Percentiles rank a stretch among this genome's conserved stretches.
Evolutionary conservation across 2,329 filamentous ascomycete genomes (phyloP).

Genomic region (Colletotrichum acutatum): DNA sequence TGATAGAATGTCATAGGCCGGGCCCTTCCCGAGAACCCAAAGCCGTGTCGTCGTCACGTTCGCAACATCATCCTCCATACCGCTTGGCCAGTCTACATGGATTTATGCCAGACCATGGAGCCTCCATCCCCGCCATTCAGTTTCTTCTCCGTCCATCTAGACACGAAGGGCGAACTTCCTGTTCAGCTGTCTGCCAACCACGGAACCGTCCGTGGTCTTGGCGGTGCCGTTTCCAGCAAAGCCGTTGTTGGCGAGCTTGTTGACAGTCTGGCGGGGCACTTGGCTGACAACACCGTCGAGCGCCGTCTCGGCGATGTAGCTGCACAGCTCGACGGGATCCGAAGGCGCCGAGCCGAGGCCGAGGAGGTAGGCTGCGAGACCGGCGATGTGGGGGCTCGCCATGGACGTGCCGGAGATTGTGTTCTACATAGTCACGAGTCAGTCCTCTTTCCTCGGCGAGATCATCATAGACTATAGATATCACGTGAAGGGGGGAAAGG

Average conservation of each 20-base stretch:
- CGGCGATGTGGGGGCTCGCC: constrained; percentile 37
- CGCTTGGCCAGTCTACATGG: neutral
- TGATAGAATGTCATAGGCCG: constrained; percentile 3
- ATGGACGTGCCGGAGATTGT: constrained; percentile 38
- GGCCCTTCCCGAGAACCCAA: constrained; percentile 1
- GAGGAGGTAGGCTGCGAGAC: constrained; percentile 47
- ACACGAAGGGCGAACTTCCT: constrained; percentile 15
- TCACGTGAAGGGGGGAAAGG: constrained; percentile 9
- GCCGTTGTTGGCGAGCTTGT: constrained; percentile 49
- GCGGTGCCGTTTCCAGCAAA: constrained; percentile 27
- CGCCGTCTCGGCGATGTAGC: constrained; percentile 53
- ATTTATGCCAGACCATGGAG: neutral
- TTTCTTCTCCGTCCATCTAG: neutral
- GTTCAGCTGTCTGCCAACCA: constrained; percentile 19
- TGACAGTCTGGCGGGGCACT: constrained; percentile 47
- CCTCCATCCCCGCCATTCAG: too few relatives aligned
- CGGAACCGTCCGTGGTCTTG: constrained; percentile 6
- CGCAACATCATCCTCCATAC: neutral
- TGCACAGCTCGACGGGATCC: constrained; percentile 47
- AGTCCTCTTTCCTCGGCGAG: neutral
- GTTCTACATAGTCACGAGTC: constrained; percentile 4
- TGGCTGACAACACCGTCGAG: constrained; percentile 51
- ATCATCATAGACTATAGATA: neutral
- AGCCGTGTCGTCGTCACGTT: neutral
- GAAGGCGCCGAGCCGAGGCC: constrained; percentile 54